These are phyloP conservation scores for Aspergillus sp. DNA, from an alignment of 2,329 filamentous ascomycete genomes.

Conservation along the genomic window DNA sequence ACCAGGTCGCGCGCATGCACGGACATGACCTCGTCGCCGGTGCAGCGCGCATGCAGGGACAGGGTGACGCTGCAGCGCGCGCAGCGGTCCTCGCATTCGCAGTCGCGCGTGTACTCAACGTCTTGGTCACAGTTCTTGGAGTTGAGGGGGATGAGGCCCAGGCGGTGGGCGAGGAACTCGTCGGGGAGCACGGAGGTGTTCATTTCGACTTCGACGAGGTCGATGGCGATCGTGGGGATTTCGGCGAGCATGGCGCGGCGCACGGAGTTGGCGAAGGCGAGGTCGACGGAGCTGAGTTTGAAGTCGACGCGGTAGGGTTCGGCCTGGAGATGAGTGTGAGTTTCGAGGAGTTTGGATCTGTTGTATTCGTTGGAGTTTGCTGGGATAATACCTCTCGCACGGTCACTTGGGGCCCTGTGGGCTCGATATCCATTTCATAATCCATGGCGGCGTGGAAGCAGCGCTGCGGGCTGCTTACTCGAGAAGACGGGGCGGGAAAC, in stretches of 20 bases:
- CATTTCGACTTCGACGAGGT: slow-evolving; percentile 85
- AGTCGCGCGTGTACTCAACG: slow-evolving; percentile 86
- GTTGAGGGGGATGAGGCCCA: slow-evolving; percentile 85
- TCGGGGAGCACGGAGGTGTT: slow-evolving; percentile 97
- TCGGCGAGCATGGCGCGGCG: slow-evolving; percentile 90
- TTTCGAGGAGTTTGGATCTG: background rate
- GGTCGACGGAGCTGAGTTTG: slow-evolving; percentile 82
- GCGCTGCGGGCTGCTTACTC: slow-evolving; percentile 22
- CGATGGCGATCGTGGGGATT: slow-evolving; percentile 91
- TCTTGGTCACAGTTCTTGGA: slow-evolving; percentile 77
- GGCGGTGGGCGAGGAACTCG: slow-evolving; percentile 89
- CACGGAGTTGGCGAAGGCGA: slow-evolving; percentile 88
- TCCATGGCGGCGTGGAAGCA: slow-evolving; percentile 37
- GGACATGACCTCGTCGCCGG: slow-evolving; percentile 82
- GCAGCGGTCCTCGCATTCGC: slow-evolving; percentile 94
- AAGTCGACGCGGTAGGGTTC: slow-evolving; percentile 83
- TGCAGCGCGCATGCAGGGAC: slow-evolving; percentile 81
- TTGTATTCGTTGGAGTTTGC: background rate
- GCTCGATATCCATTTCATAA: slow-evolving; percentile 50
- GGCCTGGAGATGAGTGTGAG: slow-evolving; percentile 54
- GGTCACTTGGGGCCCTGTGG: slow-evolving; percentile 48
- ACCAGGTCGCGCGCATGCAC: slow-evolving; percentile 90
- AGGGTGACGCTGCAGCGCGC: slow-evolving; percentile 86
- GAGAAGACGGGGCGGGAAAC: background rate
- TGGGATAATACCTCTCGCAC: slow-evolving; percentile 42